These are phyloP conservation scores for Magnolia changhungtana DNA, from an alignment of 164 flowering plant species.

Conservation along the genomic window DNA sequence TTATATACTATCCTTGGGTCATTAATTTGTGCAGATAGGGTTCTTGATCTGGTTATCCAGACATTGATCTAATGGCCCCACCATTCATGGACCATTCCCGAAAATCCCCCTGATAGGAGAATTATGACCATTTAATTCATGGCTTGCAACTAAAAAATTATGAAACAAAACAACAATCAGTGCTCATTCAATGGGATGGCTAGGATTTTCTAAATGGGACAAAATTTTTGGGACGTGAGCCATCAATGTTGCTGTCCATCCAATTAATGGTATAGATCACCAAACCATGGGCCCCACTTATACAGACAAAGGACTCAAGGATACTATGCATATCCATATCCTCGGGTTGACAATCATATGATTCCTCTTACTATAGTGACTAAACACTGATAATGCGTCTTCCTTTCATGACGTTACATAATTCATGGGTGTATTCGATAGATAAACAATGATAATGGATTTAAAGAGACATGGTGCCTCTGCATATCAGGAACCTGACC, in stretches of 20 bases:
- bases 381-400: neutral
- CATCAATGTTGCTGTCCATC: neutral
- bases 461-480: neutral
- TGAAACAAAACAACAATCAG: neutral
- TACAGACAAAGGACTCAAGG: neutral
- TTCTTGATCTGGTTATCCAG: neutral
- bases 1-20: neutral
- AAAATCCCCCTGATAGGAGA: neutral
- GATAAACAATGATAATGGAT: neutral
- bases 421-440: neutral
- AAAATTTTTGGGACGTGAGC: neutral
- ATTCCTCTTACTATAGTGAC: neutral
- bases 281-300: neutral
- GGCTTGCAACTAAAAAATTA: neutral
- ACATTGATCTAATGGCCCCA: neutral
- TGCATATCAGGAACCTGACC: neutral
- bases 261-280: neutral
- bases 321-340: neutral
- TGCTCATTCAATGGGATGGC: neutral
- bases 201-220: neutral
- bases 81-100: neutral
- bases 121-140: neutral
- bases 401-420: neutral
- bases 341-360: neutral
- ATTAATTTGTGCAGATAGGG: neutral